phyloP scores from a whole-genome alignment of 75 land plant species.

The Cupressus sempervirens region DNA sequence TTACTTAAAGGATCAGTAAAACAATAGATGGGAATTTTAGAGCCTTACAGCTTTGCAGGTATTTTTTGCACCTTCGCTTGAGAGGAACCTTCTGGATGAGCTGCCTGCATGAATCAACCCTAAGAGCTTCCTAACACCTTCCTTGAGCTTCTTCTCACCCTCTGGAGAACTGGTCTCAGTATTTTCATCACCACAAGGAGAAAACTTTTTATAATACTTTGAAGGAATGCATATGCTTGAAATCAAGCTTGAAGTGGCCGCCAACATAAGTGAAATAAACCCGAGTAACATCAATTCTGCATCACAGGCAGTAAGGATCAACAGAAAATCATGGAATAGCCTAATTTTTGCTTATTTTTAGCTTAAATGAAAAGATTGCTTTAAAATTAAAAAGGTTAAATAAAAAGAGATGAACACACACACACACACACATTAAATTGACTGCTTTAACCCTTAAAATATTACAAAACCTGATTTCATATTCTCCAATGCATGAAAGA shows the following conservation, averaged over 20 bases:
- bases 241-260: conserved; percentile 56
- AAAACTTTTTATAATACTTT: conserved; percentile 44
- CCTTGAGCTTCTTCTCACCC: conserved; percentile 11
- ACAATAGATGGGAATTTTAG: neutral
- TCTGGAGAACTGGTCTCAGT: too few species aligned
- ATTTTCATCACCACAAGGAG: conserved; percentile 43
- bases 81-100: conserved; percentile 34
- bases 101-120: conserved; percentile 3
- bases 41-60: conserved; percentile 43
- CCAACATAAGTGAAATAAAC: conserved; percentile 71
- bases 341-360: neutral
- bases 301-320: conserved; percentile 10
- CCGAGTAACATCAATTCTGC: conserved; percentile 92
- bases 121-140: conserved; percentile 24
- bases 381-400: neutral
- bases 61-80: conserved; percentile 16
- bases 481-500: conserved; percentile 59
- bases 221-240: conserved; percentile 67
- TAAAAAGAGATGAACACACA: neutral
- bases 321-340: neutral
- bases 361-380: neutral
- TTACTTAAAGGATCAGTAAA: neutral
- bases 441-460: neutral
- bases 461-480: conserved; percentile 62
- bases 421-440: neutral